Conservation (phyloP, 2,329 filamentous ascomycete species). For the Penicillium sp. region DNA sequence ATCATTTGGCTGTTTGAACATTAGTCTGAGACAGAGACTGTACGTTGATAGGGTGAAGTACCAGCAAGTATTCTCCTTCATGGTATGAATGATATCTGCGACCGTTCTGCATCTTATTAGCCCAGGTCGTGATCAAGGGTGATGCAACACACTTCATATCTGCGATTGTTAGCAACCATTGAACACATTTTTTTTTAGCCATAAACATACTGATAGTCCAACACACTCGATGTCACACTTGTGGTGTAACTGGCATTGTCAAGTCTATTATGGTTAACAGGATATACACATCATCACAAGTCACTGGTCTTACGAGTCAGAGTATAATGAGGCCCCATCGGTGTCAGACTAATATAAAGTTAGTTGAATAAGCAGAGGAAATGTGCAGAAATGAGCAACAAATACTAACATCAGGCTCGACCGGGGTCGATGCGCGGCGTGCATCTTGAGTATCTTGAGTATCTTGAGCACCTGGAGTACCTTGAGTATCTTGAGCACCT, state of each 20-base stretch:
- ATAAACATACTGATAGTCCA: slow-evolving; percentile 30
- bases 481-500: too few species aligned
- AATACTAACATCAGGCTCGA: slow-evolving; percentile 30
- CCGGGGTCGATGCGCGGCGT: slow-evolving; percentile 11
- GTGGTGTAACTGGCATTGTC: slow-evolving; percentile 30
- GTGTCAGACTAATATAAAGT: slow-evolving; percentile 15
- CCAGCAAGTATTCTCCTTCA: slow-evolving; percentile 27
- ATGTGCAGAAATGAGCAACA: background rate
- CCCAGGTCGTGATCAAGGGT: background rate
- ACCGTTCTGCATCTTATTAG: slow-evolving; percentile 21
- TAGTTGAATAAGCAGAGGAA: background rate
- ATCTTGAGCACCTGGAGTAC: too few species aligned
- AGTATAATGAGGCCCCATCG: slow-evolving; percentile 29
- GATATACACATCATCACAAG: background rate
- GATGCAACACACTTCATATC: slow-evolving; percentile 30
- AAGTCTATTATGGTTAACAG: slow-evolving; percentile 17
- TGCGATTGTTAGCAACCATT: slow-evolving; percentile 14
- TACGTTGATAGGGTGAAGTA: slow-evolving; percentile 3
- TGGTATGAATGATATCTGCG: slow-evolving; percentile 30
- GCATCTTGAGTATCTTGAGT: background rate
- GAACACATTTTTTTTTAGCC: background rate
- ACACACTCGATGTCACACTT: slow-evolving; percentile 31
- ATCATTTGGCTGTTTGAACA: slow-evolving; percentile 28
- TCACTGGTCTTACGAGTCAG: slow-evolving; percentile 25
- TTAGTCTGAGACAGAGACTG: background rate